Percentiles rank a stretch among this genome's conserved stretches.
phyloP scores from a whole-genome alignment of 805 yeast genomes.

The Wickerhamomyces tratensis region DNA sequence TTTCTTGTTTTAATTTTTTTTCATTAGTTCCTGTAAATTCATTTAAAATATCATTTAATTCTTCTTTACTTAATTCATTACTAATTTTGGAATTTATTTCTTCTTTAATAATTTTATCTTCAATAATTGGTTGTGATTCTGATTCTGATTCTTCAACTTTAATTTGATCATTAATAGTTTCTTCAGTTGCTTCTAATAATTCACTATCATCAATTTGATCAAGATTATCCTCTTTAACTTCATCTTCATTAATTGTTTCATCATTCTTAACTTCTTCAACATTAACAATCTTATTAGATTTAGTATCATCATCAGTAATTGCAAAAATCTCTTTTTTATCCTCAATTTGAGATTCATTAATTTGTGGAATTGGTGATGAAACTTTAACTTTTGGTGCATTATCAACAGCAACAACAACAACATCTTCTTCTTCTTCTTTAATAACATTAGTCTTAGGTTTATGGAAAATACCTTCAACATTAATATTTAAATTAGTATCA shows the following conservation, averaged over 20 bases:
- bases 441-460: background rate
- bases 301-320: background rate
- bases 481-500: background rate
- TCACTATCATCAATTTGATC: background rate
- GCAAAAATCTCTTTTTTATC: background rate
- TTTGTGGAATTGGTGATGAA: background rate
- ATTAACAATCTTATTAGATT: too few relatives aligned
- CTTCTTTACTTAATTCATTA: too few relatives aligned
- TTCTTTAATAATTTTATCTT: too few relatives aligned
- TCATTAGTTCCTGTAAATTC: too few relatives aligned
- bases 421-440: too few relatives aligned
- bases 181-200: background rate
- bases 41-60: too few relatives aligned
- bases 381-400: background rate
- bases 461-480: conserved; percentile 16
- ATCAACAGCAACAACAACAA: background rate
- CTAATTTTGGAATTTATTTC: too few relatives aligned
- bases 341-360: background rate
- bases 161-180: background rate
- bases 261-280: conserved; percentile 7
- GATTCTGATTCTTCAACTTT: too few relatives aligned
- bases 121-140: too few relatives aligned
- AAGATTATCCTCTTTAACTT: background rate
- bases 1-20: too few relatives aligned
- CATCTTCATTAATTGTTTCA: conserved; percentile 11